These are phyloP conservation scores for Metschnikowia kunwiensis DNA, from an alignment of 805 yeast genomes.

Conservation along the genomic window DNA sequence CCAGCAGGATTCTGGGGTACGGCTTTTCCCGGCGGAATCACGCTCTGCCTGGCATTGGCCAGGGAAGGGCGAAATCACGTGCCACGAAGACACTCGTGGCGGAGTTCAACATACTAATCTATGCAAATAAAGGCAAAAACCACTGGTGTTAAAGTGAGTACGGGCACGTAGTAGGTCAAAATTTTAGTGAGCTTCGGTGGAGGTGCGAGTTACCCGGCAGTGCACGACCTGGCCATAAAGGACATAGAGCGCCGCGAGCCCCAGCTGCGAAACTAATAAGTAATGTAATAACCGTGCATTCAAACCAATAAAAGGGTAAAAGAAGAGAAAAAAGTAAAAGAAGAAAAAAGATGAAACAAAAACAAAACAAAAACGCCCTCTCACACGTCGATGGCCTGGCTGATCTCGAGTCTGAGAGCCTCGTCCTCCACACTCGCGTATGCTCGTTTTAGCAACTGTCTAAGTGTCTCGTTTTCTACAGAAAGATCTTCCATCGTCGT, in stretches of 20 bases:
- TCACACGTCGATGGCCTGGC: conserved; percentile 13
- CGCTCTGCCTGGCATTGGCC: too few relatives aligned
- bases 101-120: conserved; percentile 9
- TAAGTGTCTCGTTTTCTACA: conserved; percentile 28
- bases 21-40: too few relatives aligned
- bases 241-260: too few relatives aligned
- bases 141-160: conserved; percentile 6
- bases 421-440: conserved; percentile 21
- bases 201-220: conserved; percentile 16
- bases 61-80: too few relatives aligned
- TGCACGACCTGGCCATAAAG: conserved; percentile 13
- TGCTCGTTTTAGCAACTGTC: conserved; percentile 27
- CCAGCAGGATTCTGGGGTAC: too few relatives aligned
- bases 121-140: conserved; percentile 7
- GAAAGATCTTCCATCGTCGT: conserved; percentile 14
- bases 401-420: conserved; percentile 17
- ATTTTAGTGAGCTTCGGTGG: conserved; percentile 14
- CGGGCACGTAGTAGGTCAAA: conserved; percentile 7
- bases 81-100: too few relatives aligned
- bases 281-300: too few relatives aligned
- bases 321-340: too few relatives aligned
- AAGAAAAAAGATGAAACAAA: too few relatives aligned
- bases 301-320: too few relatives aligned
- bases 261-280: too few relatives aligned
- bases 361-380: not conserved